Evolutionary conservation across 371 early-diverging fungal species (phyloP), one percentile per base, ranked within the genome.

Genomic region (Mortierella sp.): DNA sequence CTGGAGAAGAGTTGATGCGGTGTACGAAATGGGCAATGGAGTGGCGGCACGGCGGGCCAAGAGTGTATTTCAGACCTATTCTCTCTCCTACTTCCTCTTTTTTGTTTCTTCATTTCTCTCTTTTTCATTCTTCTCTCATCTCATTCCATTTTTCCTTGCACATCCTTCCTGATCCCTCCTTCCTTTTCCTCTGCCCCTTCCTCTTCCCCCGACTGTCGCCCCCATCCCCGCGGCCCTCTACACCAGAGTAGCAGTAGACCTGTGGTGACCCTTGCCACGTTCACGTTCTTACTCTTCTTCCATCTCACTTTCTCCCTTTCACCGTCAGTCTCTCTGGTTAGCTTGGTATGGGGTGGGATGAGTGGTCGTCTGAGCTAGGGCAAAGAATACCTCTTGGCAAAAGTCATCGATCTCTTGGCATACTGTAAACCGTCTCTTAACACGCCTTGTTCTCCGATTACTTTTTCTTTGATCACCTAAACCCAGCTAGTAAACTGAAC

Each of bases 321-420:
- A 1, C 23, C 59, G 30, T 30, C 30, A 55, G n/a, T n/a, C 25
- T 46, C 30, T 19, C 21, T 23, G 9, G 37, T 37, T 63, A 44
- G 56, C 64, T 44, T 45, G 64, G 55, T 63, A 63, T 63, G 11
- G 55, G 2, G 37, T 37, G 37, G 37, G 37, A 37, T 37, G 37
- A 9, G 3, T 37, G 37, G 3, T 37, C 37, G 37, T 37, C 37
- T 37, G 37, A 9, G 37, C 37, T 37, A 37, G 37, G 9, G 37
- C 9, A 3, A 9, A 9, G 37, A 37, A 37, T 37, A 9, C 37
- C 37, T 37, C 37, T 37, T 37, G 37, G 37, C 37, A 37, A 9
- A 5, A 37, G 37, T 9, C 9, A 37, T 9, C 9, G 37, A 37
- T 37, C 37, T 37, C 37, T 37, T 37, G 37, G 37, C 37, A 37